Evolutionary conservation across 148 eudicot genomes (phyloP).

Genomic region (Fallopia convolvulus): DNA sequence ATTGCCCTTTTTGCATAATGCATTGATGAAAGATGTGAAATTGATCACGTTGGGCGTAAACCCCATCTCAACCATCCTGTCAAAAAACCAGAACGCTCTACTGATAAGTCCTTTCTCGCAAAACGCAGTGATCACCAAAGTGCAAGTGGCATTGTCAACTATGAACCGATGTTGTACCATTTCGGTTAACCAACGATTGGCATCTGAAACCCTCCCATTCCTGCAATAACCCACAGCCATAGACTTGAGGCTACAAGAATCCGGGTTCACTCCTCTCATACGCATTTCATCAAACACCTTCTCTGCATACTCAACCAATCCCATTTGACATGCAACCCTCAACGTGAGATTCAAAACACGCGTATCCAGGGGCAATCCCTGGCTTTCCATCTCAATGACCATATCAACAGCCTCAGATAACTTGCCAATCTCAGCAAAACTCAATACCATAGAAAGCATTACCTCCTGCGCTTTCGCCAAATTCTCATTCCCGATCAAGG

Average conservation of each 20-base stretch:
- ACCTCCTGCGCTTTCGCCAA: constrained; percentile 68
- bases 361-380: constrained; percentile 44
- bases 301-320: constrained; percentile 50
- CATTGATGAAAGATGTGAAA: constrained; percentile 72
- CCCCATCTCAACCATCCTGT: constrained; percentile 64
- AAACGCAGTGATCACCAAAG: constrained; percentile 50
- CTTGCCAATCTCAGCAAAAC: constrained; percentile 71
- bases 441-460: constrained; percentile 55
- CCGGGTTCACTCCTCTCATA: constrained; percentile 51
- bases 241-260: constrained; percentile 45
- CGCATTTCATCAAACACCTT: constrained; percentile 76
- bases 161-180: constrained; percentile 55
- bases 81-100: constrained; percentile 58
- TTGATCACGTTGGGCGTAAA: constrained; percentile 68
- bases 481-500: constrained; percentile 58
- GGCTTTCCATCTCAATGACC: constrained; percentile 82
- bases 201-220: constrained; percentile 35
- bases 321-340: constrained; percentile 38
- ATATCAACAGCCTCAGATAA: constrained; percentile 70
- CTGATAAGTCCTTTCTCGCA: constrained; percentile 43
- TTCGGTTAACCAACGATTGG: constrained; percentile 58
- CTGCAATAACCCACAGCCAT: constrained; percentile 67
- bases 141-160: constrained; percentile 63
- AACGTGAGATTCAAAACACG: constrained; percentile 44
- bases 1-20: constrained; percentile 64